These are phyloP conservation scores for Ophiocordyceps camponoti-leonardi DNA, from an alignment of 2,329 filamentous ascomycete genomes.

Conservation along the genomic window DNA sequence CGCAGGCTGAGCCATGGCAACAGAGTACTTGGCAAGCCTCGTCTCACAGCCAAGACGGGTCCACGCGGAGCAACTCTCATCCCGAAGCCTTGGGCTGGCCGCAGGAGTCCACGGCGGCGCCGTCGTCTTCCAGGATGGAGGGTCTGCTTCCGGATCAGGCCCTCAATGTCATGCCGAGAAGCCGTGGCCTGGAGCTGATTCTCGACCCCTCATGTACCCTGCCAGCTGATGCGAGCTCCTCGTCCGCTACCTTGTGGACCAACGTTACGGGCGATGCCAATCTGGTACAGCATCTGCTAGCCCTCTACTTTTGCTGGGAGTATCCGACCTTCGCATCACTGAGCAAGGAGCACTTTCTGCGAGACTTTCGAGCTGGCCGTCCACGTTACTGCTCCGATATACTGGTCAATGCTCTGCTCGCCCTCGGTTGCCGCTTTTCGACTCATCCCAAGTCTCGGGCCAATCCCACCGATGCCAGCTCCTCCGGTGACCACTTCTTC, in stretches of 20 bases:
- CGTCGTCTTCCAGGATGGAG: slow-evolving; percentile 33
- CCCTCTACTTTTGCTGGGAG: slow-evolving; percentile 58
- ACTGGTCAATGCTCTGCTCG: slow-evolving; percentile 46
- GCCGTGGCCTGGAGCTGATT: slow-evolving; percentile 28
- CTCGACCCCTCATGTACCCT: neutral
- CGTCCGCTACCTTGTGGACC: slow-evolving; percentile 37
- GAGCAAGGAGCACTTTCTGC: slow-evolving; percentile 53
- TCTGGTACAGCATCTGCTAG: slow-evolving; percentile 45
- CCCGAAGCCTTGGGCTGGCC: slow-evolving; percentile 29
- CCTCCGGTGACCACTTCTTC: slow-evolving; percentile 60
- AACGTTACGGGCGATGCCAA: slow-evolving; percentile 36
- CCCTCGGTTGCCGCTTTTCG: slow-evolving; percentile 52
- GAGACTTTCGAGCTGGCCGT: slow-evolving; percentile 43
- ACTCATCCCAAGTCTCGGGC: slow-evolving; percentile 44
- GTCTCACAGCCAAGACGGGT: slow-evolving; percentile 25
- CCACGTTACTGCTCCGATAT: slow-evolving; percentile 51
- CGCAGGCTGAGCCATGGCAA: slow-evolving; percentile 22
- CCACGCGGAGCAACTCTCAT: slow-evolving; percentile 28
- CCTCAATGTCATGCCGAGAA: slow-evolving; percentile 15
- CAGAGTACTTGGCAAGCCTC: slow-evolving; percentile 33
- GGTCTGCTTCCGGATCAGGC: slow-evolving; percentile 17
- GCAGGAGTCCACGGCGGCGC: slow-evolving; percentile 20
- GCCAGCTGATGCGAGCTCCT: slow-evolving; percentile 18
- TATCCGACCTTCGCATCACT: slow-evolving; percentile 60
- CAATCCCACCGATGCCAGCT: slow-evolving; percentile 42